Conservation (phyloP, 306 rosid genomes). For the Astragalus glycyphyllos region DNA sequence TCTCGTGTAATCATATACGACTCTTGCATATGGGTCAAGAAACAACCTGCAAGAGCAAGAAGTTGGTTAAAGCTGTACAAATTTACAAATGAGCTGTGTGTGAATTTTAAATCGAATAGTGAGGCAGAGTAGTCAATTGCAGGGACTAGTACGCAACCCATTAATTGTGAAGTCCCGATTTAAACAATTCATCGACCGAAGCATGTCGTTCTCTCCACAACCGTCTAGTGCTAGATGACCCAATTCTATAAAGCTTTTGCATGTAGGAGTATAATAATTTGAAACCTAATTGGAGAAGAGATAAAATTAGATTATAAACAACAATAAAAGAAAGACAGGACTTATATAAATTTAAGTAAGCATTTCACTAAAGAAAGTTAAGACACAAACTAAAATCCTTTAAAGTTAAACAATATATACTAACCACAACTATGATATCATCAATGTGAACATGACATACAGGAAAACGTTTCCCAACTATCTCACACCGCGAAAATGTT, state of each 20-base stretch:
- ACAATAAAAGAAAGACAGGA: conserved; percentile 13
- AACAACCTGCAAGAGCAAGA: conserved; percentile 61
- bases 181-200: conserved; percentile 79
- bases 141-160: conserved; percentile 57
- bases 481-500: conserved; percentile 79
- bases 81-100: neutral
- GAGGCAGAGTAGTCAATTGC: conserved; percentile 16
- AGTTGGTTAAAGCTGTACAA: conserved; percentile 6
- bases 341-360: conserved; percentile 16
- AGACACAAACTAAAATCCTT: conserved; percentile 5
- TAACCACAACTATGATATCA: conserved; percentile 68
- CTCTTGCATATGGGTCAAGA: conserved; percentile 68
- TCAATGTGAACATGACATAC: conserved; percentile 77
- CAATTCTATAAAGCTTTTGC: conserved; percentile 40
- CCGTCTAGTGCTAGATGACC: conserved; percentile 44
- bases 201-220: conserved; percentile 61
- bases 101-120: conserved; percentile 19
- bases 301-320: conserved; percentile 28
- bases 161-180: conserved; percentile 80
- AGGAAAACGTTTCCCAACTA: conserved; percentile 75
- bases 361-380: neutral
- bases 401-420: conserved; percentile 24
- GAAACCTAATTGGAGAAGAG: conserved; percentile 60
- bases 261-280: conserved; percentile 61
- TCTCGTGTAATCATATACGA: conserved; percentile 71